These are phyloP conservation scores for Nannizziopsis arthrosporioides DNA, from an alignment of 2,329 filamentous ascomycete genomes.

Conservation along the genomic window DNA sequence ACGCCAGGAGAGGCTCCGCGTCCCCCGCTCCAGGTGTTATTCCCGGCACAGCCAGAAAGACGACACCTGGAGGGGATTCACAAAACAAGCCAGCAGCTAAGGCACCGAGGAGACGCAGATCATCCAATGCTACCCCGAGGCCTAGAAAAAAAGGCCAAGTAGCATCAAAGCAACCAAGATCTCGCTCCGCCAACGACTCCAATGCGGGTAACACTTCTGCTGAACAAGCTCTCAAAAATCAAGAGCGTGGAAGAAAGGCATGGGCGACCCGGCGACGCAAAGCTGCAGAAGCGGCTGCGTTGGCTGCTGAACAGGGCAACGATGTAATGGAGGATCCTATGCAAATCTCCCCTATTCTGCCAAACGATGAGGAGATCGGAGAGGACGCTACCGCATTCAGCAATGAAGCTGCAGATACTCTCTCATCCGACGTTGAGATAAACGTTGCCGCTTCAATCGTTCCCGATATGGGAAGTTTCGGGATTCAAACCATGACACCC, in stretches of 20 bases:
- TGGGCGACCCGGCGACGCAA: constrained; percentile 3
- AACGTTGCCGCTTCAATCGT: too few species aligned
- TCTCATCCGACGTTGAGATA: too few species aligned
- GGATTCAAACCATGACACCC: too few species aligned
- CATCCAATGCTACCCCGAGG: background rate
- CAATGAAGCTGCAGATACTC: background rate
- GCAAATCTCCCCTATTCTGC: too few species aligned
- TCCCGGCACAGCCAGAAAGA: background rate
- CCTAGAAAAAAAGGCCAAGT: background rate
- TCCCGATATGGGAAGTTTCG: too few species aligned
- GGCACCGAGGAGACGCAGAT: background rate
- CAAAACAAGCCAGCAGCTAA: background rate
- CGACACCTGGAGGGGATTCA: background rate
- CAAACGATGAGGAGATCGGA: too few species aligned
- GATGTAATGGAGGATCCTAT: background rate
- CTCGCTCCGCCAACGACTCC: background rate
- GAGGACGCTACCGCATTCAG: background rate
- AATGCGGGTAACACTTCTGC: background rate
- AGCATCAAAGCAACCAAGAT: background rate
- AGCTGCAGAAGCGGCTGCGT: constrained; percentile 1
- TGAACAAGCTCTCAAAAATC: background rate
- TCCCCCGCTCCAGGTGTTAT: background rate
- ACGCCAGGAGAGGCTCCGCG: too few species aligned
- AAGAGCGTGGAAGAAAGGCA: background rate
- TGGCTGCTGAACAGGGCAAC: constrained; percentile 1